phyloP scores from a whole-genome alignment of 257 asterid genomes.

The Buddleja alternifolia region DNA sequence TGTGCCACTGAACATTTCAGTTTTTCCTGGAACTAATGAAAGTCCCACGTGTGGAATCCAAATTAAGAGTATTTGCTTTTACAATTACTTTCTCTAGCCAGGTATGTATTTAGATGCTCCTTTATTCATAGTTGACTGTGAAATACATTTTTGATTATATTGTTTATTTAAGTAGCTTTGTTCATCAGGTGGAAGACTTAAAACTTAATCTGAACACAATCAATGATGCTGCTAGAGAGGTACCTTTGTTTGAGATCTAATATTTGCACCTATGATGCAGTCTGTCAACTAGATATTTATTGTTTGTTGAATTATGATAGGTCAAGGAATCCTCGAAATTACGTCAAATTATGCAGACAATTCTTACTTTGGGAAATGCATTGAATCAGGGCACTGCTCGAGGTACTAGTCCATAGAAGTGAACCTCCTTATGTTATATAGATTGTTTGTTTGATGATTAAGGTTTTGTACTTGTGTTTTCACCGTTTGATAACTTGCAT shows the following conservation, averaged over 20 bases:
- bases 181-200: constrained; percentile 82
- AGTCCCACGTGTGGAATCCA: constrained; percentile 98
- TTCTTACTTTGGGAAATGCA: constrained; percentile 95
- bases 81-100: constrained; percentile 85
- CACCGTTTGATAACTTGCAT: constrained; percentile 29
- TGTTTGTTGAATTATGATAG: constrained; percentile 47
- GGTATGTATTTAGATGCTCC: constrained; percentile 49
- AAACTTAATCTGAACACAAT: constrained; percentile 71
- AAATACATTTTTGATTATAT: constrained; percentile 19
- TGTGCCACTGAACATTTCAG: constrained; percentile 50
- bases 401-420: constrained; percentile 52
- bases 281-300: constrained; percentile 31
- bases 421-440: constrained; percentile 14
- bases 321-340: constrained; percentile 85
- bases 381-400: constrained; percentile 98
- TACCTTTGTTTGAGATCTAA: constrained; percentile 36
- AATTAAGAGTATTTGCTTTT: constrained; percentile 94
- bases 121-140: constrained; percentile 20
- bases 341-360: constrained; percentile 97
- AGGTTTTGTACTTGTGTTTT: constrained; percentile 20
- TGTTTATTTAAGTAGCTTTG: constrained; percentile 30
- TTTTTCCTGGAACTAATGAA: constrained; percentile 95
- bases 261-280: constrained; percentile 21
- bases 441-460: constrained; percentile 21
- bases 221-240: constrained; percentile 89